Conservation (phyloP, 2,329 filamentous ascomycete species). For the Alternaria rosae region DNA sequence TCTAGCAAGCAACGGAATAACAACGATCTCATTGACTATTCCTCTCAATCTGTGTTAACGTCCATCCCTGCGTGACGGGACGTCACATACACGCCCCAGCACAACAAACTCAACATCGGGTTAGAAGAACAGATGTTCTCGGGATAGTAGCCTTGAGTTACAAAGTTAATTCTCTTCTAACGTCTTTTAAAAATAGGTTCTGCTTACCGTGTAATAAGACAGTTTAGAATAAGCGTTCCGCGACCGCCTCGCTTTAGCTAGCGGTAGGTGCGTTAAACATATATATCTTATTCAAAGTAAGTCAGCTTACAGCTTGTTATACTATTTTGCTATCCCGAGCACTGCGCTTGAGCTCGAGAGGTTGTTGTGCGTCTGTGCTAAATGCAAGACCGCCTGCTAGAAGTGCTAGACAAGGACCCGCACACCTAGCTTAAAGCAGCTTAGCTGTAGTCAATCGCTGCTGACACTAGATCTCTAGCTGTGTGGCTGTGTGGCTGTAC, state of each 20-base stretch:
- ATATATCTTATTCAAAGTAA: background rate
- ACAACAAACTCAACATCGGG: slow-evolving; percentile 5
- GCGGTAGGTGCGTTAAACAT: background rate
- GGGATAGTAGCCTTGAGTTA: background rate
- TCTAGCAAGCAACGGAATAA: slow-evolving; percentile 1
- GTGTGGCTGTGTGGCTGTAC: background rate
- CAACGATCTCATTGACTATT: background rate
- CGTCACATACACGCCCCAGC: background rate
- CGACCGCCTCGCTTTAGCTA: background rate
- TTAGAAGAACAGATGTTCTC: slow-evolving; percentile 2
- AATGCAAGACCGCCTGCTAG: no score
- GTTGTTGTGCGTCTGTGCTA: no score
- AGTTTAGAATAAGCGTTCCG: background rate
- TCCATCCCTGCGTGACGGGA: slow-evolving; percentile 8
- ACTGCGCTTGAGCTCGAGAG: background rate
- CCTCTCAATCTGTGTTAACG: no score
- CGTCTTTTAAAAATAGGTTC: background rate
- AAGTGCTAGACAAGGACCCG: background rate
- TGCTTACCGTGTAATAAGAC: background rate
- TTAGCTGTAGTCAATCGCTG: background rate
- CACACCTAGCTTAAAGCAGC: background rate
- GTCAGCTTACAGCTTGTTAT: background rate
- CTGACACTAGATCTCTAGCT: background rate
- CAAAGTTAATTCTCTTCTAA: background rate
- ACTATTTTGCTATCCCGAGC: background rate